Percentiles rank a stretch among this genome's conserved stretches.
These are phyloP conservation scores for Laetiporus sulphureus DNA, from an alignment of 1,284 basidiomycete genomes.

Conservation along the genomic window DNA sequence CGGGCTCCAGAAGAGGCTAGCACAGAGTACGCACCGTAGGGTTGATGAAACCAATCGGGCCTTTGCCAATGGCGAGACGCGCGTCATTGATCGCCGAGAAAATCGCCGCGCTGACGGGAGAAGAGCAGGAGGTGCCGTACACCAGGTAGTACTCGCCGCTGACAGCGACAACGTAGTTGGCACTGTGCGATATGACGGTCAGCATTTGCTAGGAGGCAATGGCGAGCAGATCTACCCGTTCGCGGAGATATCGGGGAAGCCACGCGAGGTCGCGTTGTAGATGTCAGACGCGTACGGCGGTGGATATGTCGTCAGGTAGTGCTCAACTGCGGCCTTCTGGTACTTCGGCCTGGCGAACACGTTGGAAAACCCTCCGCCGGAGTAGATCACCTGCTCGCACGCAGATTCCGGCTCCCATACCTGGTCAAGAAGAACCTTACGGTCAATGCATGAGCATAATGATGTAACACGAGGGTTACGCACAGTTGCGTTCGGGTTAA, in stretches of 20 bases:
- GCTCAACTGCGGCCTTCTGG: conserved; percentile 12
- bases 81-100: conserved; percentile 58
- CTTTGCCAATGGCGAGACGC: conserved; percentile 34
- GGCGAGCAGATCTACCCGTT: conserved; percentile 9
- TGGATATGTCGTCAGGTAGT: conserved; percentile 9
- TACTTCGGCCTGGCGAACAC: conserved; percentile 13
- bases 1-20: conserved; percentile 6
- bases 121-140: conserved; percentile 14
- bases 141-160: conserved; percentile 18
- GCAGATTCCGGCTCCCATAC: conserved; percentile 13
- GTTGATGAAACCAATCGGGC: conserved; percentile 52
- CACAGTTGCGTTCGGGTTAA: conserved; percentile 8
- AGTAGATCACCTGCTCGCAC: conserved; percentile 10
- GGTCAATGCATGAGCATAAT: neutral
- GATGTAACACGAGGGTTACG: neutral
- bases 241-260: conserved; percentile 14
- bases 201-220: neutral
- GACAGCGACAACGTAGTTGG: conserved; percentile 34
- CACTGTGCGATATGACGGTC: conserved; percentile 21
- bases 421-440: neutral
- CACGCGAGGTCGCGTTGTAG: conserved; percentile 15
- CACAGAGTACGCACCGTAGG: conserved; percentile 24
- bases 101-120: conserved; percentile 35
- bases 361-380: conserved; percentile 16
- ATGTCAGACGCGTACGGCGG: conserved; percentile 8